Conservation (phyloP, 1,284 basidiomycete genomes). For the Neolentinus lepideus region DNA sequence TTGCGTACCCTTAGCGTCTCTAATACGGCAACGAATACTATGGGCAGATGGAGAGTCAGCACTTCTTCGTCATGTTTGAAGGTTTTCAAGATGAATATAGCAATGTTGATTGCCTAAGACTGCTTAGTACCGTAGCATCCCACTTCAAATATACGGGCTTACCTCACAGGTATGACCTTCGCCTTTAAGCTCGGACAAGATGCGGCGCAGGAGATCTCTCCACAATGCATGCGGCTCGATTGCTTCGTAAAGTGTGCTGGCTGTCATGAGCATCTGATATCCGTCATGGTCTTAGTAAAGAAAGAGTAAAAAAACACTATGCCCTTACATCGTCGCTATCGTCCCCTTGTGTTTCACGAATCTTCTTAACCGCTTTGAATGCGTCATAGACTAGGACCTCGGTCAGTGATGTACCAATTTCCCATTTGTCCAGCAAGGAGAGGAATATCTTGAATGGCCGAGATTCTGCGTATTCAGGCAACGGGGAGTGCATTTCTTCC, state of each 20-base stretch:
- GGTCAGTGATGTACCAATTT: constrained; percentile 82
- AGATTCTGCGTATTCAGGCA: constrained; percentile 66
- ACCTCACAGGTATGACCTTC: constrained; percentile 41
- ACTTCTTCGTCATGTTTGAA: constrained; percentile 84
- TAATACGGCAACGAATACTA: constrained; percentile 60
- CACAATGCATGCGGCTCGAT: constrained; percentile 87
- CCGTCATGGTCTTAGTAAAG: constrained; percentile 8
- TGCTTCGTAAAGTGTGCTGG: constrained; percentile 87
- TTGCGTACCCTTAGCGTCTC: constrained; percentile 51
- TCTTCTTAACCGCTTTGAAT: constrained; percentile 63
- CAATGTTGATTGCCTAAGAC: constrained; percentile 53
- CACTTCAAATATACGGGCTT: constrained; percentile 8
- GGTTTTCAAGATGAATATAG: constrained; percentile 61
- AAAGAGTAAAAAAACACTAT: background rate
- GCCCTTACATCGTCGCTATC: constrained; percentile 57
- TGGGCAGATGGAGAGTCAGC: constrained; percentile 72
- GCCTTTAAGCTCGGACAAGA: constrained; percentile 45
- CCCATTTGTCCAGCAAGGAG: constrained; percentile 94
- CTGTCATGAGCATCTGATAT: constrained; percentile 71
- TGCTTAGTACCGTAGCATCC: background rate
- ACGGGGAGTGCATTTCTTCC: constrained; percentile 70
- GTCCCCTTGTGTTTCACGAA: constrained; percentile 42
- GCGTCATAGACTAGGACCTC: constrained; percentile 75
- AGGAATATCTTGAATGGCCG: constrained; percentile 95
- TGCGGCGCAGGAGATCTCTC: constrained; percentile 61